Percentiles rank a stretch among this genome's conserved stretches.
These are phyloP conservation scores for Trametes versicolor DNA, from an alignment of 1,284 basidiomycete genomes.

Conservation along the genomic window DNA sequence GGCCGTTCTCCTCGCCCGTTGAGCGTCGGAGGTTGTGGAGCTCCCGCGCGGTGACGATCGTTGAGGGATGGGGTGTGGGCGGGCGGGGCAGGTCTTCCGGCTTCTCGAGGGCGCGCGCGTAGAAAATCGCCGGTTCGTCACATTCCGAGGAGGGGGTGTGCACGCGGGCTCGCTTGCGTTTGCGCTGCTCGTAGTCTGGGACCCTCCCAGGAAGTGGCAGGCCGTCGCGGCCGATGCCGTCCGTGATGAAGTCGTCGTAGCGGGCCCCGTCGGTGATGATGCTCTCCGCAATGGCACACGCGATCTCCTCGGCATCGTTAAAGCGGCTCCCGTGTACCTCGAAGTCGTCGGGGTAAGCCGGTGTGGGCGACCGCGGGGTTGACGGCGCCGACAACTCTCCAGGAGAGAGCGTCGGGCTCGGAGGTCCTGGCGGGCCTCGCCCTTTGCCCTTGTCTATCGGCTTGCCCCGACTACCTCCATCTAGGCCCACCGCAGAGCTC, in stretches of 20 bases:
- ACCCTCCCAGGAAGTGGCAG: neutral
- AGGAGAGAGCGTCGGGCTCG: neutral
- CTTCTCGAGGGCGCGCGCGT: neutral
- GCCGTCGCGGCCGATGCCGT: neutral
- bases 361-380: neutral
- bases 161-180: neutral
- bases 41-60: too few relatives aligned
- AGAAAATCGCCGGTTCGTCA: neutral
- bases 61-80: too few relatives aligned
- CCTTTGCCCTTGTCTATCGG: constrained; percentile 3
- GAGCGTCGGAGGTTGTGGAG: too few relatives aligned
- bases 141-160: neutral
- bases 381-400: neutral
- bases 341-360: neutral
- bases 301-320: neutral
- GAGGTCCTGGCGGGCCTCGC: neutral
- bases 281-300: too few relatives aligned
- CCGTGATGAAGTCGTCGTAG: neutral
- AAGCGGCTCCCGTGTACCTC: neutral
- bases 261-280: neutral
- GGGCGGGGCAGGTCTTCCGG: neutral
- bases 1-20: too few relatives aligned
- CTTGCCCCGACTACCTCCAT: too few relatives aligned
- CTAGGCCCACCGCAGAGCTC: too few relatives aligned
- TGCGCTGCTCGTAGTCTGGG: neutral